These are phyloP conservation scores for Phytopythium mirpurense DNA, from an alignment of 352 stramenopile species.

Conservation along the genomic window DNA sequence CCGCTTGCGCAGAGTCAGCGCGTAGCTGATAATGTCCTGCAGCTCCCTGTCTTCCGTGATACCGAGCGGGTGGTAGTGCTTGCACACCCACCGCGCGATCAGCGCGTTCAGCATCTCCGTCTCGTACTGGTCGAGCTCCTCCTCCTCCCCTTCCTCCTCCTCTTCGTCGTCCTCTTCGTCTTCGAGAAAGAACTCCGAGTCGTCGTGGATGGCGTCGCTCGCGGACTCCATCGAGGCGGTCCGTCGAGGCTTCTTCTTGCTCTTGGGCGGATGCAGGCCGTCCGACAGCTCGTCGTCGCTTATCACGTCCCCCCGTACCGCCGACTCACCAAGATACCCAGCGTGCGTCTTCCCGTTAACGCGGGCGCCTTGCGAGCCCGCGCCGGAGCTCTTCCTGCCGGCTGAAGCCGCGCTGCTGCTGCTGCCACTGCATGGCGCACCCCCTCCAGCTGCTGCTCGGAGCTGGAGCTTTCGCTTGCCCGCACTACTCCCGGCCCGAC, in stretches of 20 bases:
- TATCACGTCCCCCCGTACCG: neutral
- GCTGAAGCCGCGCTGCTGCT: neutral
- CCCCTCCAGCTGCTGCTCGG: neutral
- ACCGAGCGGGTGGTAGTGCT: conserved; percentile 37
- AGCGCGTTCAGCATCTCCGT: conserved; percentile 37
- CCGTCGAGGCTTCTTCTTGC: neutral
- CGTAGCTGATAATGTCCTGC: conserved; percentile 37
- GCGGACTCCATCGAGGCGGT: conserved; percentile 1
- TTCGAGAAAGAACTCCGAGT: conserved; percentile 20
- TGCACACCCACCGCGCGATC: conserved; percentile 41
- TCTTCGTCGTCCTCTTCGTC: conserved; percentile 5
- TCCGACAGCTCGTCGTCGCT: conserved; percentile 4
- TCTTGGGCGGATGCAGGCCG: neutral
- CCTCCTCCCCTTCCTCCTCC: conserved; percentile 2
- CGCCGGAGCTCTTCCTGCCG: neutral
- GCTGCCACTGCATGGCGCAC: neutral
- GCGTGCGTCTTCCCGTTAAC: neutral
- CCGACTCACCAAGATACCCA: neutral
- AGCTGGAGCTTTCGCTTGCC: conserved; percentile 24
- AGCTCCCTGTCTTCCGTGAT: conserved; percentile 43
- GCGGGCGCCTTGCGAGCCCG: neutral
- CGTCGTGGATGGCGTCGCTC: conserved; percentile 77
- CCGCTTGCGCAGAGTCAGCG: conserved; percentile 26
- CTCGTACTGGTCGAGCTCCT: conserved; percentile 11
- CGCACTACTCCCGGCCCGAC: conserved; percentile 8